Conservation (phyloP, 768 basidiomycete species). For the Psilocybe subaeruginosa region DNA sequence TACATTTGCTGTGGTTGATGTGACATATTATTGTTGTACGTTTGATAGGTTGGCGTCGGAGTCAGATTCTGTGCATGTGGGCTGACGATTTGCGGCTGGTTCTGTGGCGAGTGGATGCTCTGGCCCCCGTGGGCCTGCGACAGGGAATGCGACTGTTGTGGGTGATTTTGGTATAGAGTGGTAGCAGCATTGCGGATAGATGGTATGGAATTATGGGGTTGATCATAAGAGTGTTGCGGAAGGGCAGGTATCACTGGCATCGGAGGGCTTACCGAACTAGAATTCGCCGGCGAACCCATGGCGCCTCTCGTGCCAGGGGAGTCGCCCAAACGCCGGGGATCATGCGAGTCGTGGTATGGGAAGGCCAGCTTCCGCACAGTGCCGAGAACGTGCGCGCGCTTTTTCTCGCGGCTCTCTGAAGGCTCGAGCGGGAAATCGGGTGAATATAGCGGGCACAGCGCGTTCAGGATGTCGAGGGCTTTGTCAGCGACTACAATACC, state of each 20-base stretch:
- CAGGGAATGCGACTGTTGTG: slow-evolving; percentile 13
- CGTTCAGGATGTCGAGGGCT: slow-evolving; percentile 68
- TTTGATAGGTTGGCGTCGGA: slow-evolving; percentile 21
- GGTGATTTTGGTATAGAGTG: slow-evolving; percentile 13
- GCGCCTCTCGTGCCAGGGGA: slow-evolving; percentile 51
- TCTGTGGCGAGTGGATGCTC: slow-evolving; percentile 30
- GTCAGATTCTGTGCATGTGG: slow-evolving; percentile 10
- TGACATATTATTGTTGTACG: slow-evolving; percentile 14
- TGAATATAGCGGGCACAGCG: slow-evolving; percentile 75
- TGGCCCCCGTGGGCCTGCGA: slow-evolving; percentile 17
- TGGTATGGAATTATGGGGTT: slow-evolving; percentile 24
- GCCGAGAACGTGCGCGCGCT: slow-evolving; percentile 61
- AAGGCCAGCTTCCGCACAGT: slow-evolving; percentile 78
- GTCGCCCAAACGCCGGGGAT: slow-evolving; percentile 49
- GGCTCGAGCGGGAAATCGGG: slow-evolving; percentile 57
- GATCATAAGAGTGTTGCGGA: slow-evolving; percentile 41
- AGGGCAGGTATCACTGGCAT: slow-evolving; percentile 38
- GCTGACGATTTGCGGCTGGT: slow-evolving; percentile 26
- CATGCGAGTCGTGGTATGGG: slow-evolving; percentile 76
- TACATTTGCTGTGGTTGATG: slow-evolving; percentile 33
- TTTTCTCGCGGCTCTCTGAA: slow-evolving; percentile 56
- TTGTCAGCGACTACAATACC: slow-evolving; percentile 75
- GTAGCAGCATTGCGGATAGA: slow-evolving; percentile 29
- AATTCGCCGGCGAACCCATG: slow-evolving; percentile 58
- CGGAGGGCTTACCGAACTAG: slow-evolving; percentile 62